Base-by-base conservation (phyloP, 1,284 basidiomycete genomes). In the Cutaneotrichosporon cavernicola region DNA sequence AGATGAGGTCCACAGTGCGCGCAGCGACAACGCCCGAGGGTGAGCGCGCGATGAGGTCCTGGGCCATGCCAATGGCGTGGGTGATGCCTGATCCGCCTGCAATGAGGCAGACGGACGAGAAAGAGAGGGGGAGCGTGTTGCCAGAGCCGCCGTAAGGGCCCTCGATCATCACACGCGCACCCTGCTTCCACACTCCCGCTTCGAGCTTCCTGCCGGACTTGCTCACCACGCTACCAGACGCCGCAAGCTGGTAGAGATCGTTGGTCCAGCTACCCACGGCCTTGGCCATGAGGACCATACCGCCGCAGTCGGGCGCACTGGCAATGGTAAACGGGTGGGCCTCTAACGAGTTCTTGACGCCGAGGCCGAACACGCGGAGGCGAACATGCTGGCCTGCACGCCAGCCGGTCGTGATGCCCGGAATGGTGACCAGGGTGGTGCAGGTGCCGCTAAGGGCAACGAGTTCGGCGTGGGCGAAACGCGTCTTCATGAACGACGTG, bases 301-400 rank as follows among this genome's bases (percentile, higher is more conserved):
- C 80, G 14, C 76, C 74, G 21, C 71, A 71, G 58, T 76, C 69
- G 14, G 80, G 78, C 0, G 79, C 80, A 16, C 76, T 77, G 18
- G 79, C 78, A 61, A 82, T 81, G 21, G 80, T 80, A 69, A 82
- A 81, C 1, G 80, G 81, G 63, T 83, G 82, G 9, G 67, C 65
- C 60, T 81, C 76, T 31, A 76, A 62, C 22, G 70, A 72, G 50
- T 68, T 61, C 2, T 46, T 58, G 2, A 68, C 18, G 4, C 74
- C 74, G 2, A 76, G 65, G 22, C 68, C 70, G 2, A 78, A 72
- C 13, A 82, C 61, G 16, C 81, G 73, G 21, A 83, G 60, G 3
- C 78, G 72, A 26, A 82, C 75, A 65, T 82, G 80, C 65, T 82
- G 81, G 5, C 82, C 82, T 0, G 81, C 76, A 51, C 78, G 71